phyloP scores from a whole-genome alignment of 768 basidiomycete genomes.

The Pholiota microspora region DNA sequence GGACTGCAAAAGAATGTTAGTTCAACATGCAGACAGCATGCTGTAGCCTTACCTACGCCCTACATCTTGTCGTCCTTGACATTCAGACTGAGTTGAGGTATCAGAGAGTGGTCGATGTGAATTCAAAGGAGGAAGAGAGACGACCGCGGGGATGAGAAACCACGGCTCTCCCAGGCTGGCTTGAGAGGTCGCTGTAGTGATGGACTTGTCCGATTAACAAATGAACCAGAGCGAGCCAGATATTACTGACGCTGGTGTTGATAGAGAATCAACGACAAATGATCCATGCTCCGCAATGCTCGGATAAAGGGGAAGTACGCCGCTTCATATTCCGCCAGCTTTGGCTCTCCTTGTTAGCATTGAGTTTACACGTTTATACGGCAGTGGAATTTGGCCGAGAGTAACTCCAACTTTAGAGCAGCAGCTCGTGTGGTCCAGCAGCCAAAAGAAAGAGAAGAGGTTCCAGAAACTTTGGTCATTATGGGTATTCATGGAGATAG shows the following conservation, averaged over 20 bases:
- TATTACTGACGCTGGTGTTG: neutral
- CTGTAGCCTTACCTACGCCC: neutral
- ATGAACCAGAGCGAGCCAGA: conserved; percentile 11
- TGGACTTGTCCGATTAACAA: neutral
- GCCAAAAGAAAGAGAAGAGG: neutral
- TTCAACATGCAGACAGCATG: neutral
- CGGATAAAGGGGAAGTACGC: conserved; percentile 3
- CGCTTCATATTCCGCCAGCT: neutral
- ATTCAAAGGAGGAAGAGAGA: conserved; percentile 3
- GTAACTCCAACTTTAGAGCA: neutral
- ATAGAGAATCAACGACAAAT: neutral
- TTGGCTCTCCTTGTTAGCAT: neutral
- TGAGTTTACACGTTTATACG: neutral
- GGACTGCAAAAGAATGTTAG: neutral
- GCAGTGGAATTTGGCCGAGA: neutral
- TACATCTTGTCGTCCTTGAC: neutral
- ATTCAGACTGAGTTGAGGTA: conserved; percentile 6
- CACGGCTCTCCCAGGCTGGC: conserved; percentile 7
- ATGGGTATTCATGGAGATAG: neutral
- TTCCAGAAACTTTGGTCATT: neutral
- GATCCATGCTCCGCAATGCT: conserved; percentile 12
- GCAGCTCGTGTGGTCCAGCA: neutral
- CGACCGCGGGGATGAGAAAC: conserved; percentile 17
- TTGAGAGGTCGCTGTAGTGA: neutral
- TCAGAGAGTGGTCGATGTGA: conserved; percentile 7